Evolutionary conservation across 805 yeast genomes (phyloP).

Genomic region (Candida alai): DNA sequence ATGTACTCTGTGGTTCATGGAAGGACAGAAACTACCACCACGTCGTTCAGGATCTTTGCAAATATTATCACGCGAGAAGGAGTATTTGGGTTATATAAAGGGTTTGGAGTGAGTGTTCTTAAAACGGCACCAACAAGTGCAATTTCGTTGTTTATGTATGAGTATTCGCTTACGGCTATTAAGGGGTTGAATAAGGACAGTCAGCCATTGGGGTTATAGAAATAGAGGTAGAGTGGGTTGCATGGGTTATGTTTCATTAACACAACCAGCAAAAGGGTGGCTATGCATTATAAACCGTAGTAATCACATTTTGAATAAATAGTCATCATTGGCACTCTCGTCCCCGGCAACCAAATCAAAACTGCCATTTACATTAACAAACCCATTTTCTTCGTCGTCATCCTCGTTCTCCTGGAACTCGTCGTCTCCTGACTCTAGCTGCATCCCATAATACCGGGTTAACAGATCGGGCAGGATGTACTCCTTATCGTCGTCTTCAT

Average conservation of each 20-base stretch:
- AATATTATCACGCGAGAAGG: conserved; percentile 58
- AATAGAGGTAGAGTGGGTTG: conserved; percentile 1
- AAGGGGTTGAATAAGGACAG: background rate
- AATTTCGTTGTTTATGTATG: conserved; percentile 64
- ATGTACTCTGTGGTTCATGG: conserved; percentile 31
- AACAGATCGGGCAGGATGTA: conserved; percentile 41
- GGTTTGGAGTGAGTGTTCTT: conserved; percentile 63
- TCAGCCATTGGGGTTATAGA: conserved; percentile 3
- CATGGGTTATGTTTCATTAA: no score
- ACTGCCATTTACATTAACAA: conserved; percentile 22
- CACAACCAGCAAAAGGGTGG: no score
- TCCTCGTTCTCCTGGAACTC: conserved; percentile 19
- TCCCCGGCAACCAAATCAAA: conserved; percentile 12
- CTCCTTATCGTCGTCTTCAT: conserved; percentile 30
- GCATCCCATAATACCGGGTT: conserved; percentile 24
- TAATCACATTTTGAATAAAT: conserved; percentile 23
- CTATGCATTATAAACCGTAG: no score
- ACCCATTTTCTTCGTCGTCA: conserved; percentile 26
- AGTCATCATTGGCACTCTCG: conserved; percentile 24
- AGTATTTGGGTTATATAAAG: conserved; percentile 64
- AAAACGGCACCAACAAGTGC: conserved; percentile 82
- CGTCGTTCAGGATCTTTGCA: conserved; percentile 19
- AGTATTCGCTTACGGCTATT: conserved; percentile 25
- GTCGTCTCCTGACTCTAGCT: conserved; percentile 17
- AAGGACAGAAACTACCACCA: conserved; percentile 4